These are phyloP conservation scores for Colletotrichum salicis DNA, from an alignment of 2,329 filamentous ascomycete species.

Conservation along the genomic window DNA sequence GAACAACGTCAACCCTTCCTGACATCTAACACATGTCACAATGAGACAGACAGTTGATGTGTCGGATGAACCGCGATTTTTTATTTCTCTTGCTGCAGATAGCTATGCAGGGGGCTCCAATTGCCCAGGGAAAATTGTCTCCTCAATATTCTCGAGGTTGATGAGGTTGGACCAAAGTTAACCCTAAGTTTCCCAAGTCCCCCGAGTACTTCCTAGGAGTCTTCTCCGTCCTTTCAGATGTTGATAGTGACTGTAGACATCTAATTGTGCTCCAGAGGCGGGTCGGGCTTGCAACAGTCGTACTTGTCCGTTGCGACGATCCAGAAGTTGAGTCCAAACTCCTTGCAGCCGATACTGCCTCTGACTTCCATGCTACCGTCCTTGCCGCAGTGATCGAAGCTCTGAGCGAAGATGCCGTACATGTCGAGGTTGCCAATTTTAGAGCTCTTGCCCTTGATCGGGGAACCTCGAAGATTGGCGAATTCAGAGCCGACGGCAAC, in stretches of 20 bases:
- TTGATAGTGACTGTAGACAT: neutral
- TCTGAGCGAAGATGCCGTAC: neutral
- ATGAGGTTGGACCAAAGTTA: neutral
- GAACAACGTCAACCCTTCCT: neutral
- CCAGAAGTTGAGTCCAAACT: constrained; percentile 11
- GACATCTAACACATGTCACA: constrained; percentile 11
- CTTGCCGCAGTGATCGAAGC: neutral
- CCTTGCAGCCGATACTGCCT: constrained; percentile 5
- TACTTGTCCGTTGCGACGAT: constrained; percentile 8
- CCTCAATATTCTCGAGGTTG: neutral
- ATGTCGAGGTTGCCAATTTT: constrained; percentile 14
- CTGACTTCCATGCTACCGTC: neutral
- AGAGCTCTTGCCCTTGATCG: neutral
- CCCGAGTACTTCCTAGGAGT: neutral
- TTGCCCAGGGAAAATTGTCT: neutral
- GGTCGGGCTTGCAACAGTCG: constrained; percentile 14
- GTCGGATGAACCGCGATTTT: constrained; percentile 4
- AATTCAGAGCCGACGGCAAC: constrained; percentile 3
- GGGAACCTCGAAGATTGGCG: neutral
- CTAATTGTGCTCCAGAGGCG: neutral
- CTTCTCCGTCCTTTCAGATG: neutral
- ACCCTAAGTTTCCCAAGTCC: neutral
- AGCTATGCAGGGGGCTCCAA: neutral
- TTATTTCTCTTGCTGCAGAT: neutral
- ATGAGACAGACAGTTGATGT: constrained; percentile 1